Evolutionary conservation across 1,284 basidiomycete species (phyloP), one percentile per base, ranked within the genome.

Genomic region (Austropuccinia psidii): DNA sequence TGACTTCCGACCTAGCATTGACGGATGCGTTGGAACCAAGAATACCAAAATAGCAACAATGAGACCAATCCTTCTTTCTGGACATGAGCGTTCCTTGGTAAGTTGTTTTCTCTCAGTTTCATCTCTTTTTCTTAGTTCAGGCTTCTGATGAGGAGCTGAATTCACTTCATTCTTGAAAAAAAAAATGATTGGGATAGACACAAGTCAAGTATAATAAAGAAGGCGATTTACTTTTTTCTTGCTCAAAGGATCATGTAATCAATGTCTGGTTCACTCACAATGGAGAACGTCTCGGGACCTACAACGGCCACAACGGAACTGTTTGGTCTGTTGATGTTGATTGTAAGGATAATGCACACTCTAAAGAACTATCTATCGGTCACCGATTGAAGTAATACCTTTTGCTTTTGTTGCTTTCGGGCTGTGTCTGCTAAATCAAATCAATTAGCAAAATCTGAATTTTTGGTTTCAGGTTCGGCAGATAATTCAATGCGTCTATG

Each of bases 231-330:
- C 86, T 99, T 73, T 98, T 98, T 83, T 90, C 93, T 33, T 91
- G 89, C 79, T 94, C 93, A 79, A 98, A 98, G 85, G 95, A 99
- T 82, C 87, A 90, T 79, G 82, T 91, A 78, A 91, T 98, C 82
- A 98, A 97, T 80, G 93, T 91, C 62, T 97, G 94, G 93, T 98
- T 88, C 83, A 90, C 94, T n/a, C 92, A 96, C 80, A 99, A 99
- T 80, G 96, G 96, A 77, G 95, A 98, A 84, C 86, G 96, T 75
- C 83, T 98, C 78, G 96, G 95, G 60, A 98, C 96, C 73, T 98
- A 97, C 81, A 88, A 93, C 72, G 96, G 93, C 54, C 89, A 98
- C 83, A 98, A 98, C 80, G 95, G 95, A 77, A 87, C 91, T 1
- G 91, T 99, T 41, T 98, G 96, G 95, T 93, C 91, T 74, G 87